These are phyloP conservation scores for Stephania yunnanensis DNA, from an alignment of 164 flowering plant species.

Conservation along the genomic window DNA sequence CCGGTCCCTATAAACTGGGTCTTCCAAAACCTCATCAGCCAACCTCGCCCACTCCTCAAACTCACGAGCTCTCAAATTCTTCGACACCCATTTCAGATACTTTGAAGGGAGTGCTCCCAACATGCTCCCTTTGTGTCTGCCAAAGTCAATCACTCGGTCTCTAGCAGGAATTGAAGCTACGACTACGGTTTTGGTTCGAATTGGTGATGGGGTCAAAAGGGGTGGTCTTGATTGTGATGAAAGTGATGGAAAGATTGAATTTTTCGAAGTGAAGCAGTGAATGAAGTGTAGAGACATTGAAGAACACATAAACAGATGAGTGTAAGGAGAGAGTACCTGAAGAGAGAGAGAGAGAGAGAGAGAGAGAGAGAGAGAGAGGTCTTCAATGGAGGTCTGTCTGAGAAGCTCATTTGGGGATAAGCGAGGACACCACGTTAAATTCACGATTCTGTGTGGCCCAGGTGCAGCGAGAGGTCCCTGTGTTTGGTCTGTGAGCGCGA, in stretches of 20 bases:
- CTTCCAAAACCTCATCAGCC: constrained; percentile 71
- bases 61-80: constrained; percentile 55
- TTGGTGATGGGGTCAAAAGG: not conserved
- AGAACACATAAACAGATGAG: not conserved
- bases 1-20: constrained; percentile 70
- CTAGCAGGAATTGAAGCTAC: constrained; percentile 36
- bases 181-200: constrained; percentile 2
- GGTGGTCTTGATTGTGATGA: too few species aligned
- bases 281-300: constrained; percentile 7
- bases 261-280: not conserved
- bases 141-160: constrained; percentile 66
- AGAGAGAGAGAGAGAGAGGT: not conserved
- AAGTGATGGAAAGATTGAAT: not conserved
- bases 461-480: too few species aligned
- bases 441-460: too few species aligned
- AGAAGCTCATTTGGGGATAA: not conserved
- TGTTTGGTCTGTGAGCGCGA: too few species aligned
- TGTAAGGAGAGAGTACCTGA: too few species aligned
- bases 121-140: constrained; percentile 69
- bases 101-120: constrained; percentile 73
- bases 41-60: constrained; percentile 57
- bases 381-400: not conserved
- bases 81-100: constrained; percentile 80
- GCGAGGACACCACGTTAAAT: too few species aligned
- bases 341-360: constrained; percentile 3